A percentile compares a stretch with the other conserved stretches of the same genome.
Conservation (phyloP, 2,329 filamentous ascomycete species). For the Fusarium coicis region DNA sequence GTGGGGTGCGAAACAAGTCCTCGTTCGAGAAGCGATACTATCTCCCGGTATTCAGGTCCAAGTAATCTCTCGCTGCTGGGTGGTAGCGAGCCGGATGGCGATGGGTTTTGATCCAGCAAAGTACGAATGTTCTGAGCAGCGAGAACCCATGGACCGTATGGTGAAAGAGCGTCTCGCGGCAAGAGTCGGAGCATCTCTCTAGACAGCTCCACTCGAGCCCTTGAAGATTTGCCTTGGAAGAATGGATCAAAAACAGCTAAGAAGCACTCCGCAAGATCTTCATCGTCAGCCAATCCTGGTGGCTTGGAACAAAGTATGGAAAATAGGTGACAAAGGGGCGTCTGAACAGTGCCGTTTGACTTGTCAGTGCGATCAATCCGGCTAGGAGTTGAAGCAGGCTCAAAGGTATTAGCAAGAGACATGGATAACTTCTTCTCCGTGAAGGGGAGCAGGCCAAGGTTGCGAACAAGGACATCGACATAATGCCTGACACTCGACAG, state of each 20-base stretch:
- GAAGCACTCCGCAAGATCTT: conserved; percentile 59
- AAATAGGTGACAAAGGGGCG: conserved; percentile 74
- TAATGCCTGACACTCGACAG: conserved; percentile 65
- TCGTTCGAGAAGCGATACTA: conserved; percentile 73
- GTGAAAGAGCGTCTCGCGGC: conserved; percentile 57
- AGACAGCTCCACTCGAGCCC: conserved; percentile 58
- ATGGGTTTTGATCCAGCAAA: conserved; percentile 51
- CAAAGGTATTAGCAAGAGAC: conserved; percentile 65
- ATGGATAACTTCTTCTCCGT: conserved; percentile 69
- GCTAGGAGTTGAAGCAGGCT: conserved; percentile 73
- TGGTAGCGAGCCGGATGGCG: conserved; percentile 35
- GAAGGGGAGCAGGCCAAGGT: conserved; percentile 69
- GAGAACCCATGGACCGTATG: conserved; percentile 63
- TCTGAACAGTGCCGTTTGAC: conserved; percentile 60
- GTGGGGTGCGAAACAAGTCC: conserved; percentile 64
- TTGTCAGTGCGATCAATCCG: conserved; percentile 65
- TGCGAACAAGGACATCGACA: conserved; percentile 59
- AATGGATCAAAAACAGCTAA: conserved; percentile 67
- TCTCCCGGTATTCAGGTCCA: conserved; percentile 76
- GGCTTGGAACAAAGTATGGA: conserved; percentile 66
- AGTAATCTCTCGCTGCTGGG: conserved; percentile 56
- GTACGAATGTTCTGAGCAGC: conserved; percentile 59
- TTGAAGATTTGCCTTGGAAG: conserved; percentile 60
- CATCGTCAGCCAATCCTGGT: conserved; percentile 59
- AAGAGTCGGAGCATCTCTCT: conserved; percentile 63